phyloP scores from a whole-genome alignment of 2,329 filamentous ascomycete species.

The Neonectria magnoliae region DNA sequence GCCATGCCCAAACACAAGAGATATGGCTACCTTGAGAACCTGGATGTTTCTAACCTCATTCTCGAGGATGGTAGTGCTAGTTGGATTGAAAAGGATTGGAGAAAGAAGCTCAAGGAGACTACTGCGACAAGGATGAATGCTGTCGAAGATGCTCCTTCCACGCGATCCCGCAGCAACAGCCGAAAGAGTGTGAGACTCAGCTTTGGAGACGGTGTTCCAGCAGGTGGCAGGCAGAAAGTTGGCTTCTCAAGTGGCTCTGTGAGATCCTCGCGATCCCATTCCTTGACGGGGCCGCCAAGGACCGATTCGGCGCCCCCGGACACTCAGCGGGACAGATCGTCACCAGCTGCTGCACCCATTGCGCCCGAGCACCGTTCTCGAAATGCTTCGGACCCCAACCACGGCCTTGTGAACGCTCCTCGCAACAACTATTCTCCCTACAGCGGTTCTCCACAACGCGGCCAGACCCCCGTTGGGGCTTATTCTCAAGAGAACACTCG shows the following conservation, averaged over 20 bases:
- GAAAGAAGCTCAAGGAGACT: conserved; percentile 86
- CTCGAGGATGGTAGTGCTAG: conserved; percentile 77
- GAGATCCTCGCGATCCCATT: conserved; percentile 64
- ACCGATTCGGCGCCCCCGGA: conserved; percentile 63
- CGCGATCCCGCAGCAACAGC: conserved; percentile 64
- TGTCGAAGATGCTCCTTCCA: conserved; percentile 59
- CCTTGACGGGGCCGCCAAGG: conserved; percentile 54
- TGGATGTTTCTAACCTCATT: conserved; percentile 86
- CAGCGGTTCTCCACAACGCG: conserved; percentile 47
- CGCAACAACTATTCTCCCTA: conserved; percentile 42
- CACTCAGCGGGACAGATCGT: conserved; percentile 49
- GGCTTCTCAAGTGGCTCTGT: conserved; percentile 67
- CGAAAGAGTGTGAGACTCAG: conserved; percentile 67
- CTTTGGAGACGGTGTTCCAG: conserved; percentile 48
- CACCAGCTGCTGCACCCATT: conserved; percentile 46
- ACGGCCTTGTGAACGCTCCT: conserved; percentile 39
- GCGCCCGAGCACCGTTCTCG: conserved; percentile 52
- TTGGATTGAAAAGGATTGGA: conserved; percentile 92
- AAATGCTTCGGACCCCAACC: conserved; percentile 59
- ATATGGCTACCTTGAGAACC: conserved; percentile 89
- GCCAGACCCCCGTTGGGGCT: conserved; percentile 50
- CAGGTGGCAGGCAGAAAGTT: conserved; percentile 56
- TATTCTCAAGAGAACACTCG: conserved; percentile 57
- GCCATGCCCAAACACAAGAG: conserved; percentile 90
- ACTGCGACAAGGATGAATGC: conserved; percentile 81